These are phyloP conservation scores for Aspergillus quadrilineatus DNA, from an alignment of 2,329 filamentous ascomycete genomes.

Conservation along the genomic window DNA sequence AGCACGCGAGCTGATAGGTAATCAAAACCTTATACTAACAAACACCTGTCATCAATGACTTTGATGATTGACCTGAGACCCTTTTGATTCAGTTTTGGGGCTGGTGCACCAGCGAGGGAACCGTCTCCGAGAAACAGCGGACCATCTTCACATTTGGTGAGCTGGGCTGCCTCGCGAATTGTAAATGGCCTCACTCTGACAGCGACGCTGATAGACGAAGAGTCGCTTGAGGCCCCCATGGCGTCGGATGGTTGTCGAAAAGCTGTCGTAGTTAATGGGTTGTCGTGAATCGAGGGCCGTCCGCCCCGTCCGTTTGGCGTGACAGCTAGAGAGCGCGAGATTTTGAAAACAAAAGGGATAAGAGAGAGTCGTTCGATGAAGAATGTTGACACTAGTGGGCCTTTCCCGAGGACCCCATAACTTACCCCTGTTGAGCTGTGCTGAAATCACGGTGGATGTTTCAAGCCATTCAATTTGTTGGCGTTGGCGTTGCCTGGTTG, in stretches of 20 bases:
- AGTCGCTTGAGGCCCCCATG: conserved; percentile 46
- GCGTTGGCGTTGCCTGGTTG: conserved; percentile 28
- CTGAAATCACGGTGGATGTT: conserved; percentile 16
- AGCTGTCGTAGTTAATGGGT: conserved; percentile 12
- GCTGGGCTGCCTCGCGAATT: conserved; percentile 91
- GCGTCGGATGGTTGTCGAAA: conserved; percentile 18
- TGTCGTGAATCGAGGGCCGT: conserved; percentile 20
- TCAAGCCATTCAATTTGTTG: conserved; percentile 25
- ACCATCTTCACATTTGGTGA: conserved; percentile 73
- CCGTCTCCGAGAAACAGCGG: conserved; percentile 95
- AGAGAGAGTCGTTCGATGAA: conserved; percentile 13
- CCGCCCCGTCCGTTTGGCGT: conserved; percentile 22
- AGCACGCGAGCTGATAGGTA: conserved; percentile 8
- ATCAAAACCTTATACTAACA: conserved; percentile 60
- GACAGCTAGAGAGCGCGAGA: conserved; percentile 12
- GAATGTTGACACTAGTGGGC: conserved; percentile 37
- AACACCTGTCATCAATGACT: conserved; percentile 90
- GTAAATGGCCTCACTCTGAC: conserved; percentile 67
- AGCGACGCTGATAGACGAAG: conserved; percentile 52
- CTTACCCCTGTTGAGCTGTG: conserved; percentile 16
- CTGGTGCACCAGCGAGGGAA: conserved; percentile 80
- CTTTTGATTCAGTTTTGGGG: conserved; percentile 80
- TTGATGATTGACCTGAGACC: conserved; percentile 91
- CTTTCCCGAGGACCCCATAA: conserved; percentile 18
- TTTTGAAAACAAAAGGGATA: conserved; percentile 14